A percentile compares a stretch with the other conserved stretches of the same genome.
Conservation (phyloP, 2,329 filamentous ascomycete species). For the Nigrospora osmanthi region DNA sequence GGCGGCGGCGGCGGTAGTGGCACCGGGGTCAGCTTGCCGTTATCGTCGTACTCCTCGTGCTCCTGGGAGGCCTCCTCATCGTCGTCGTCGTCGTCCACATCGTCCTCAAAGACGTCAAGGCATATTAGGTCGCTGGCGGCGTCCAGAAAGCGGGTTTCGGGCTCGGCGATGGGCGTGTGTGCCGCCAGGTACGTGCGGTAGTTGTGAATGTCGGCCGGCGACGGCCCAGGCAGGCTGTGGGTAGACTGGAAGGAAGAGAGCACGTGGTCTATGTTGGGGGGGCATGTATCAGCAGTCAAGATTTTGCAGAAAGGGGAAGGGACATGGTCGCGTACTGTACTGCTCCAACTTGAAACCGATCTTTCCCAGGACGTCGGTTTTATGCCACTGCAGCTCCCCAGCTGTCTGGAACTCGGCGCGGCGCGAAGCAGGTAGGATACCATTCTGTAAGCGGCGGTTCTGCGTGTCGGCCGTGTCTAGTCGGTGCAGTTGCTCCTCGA, state of each 20-base stretch:
- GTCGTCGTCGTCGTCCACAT: conserved; percentile 9
- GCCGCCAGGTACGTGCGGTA: conserved; percentile 47
- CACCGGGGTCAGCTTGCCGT: no score
- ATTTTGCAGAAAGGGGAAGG: no score
- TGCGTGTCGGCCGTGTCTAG: conserved; percentile 56
- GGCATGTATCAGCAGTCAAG: no score
- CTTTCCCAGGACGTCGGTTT: conserved; percentile 51
- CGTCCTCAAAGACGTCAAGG: conserved; percentile 11
- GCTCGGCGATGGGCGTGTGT: conserved; percentile 46
- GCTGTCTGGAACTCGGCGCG: conserved; percentile 46
- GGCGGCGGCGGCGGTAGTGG: no score
- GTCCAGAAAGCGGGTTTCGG: conserved; percentile 54
- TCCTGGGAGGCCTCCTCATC: conserved; percentile 11
- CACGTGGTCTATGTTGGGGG: conserved; percentile 41
- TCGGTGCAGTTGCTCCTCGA: conserved; percentile 68
- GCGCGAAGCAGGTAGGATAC: conserved; percentile 50
- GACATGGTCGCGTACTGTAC: conserved; percentile 42
- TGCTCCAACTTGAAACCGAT: conserved; percentile 60
- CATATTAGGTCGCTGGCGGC: conserved; percentile 45
- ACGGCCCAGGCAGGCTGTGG: conserved; percentile 40
- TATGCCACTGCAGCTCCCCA: conserved; percentile 50
- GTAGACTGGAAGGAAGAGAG: conserved; percentile 49
- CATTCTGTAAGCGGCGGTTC: conserved; percentile 29
- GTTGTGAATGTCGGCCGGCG: conserved; percentile 38
- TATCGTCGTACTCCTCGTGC: conserved; percentile 11